Evolutionary conservation across 352 stramenopile genomes (phyloP).

Genomic region (Phytophthora sp.): DNA sequence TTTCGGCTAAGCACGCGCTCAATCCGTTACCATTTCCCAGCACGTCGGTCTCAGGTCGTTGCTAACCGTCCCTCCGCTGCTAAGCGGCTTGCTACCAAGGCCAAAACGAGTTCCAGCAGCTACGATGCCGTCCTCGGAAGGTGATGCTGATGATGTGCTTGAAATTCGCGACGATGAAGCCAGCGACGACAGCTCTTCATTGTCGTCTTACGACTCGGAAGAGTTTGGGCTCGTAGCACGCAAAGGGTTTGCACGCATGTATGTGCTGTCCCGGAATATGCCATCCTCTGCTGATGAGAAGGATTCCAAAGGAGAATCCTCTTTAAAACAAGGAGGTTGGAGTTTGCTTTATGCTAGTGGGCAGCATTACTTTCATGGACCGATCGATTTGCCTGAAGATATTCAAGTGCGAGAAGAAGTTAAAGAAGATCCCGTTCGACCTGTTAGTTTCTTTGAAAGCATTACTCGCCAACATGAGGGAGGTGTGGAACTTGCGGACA

Average conservation of each 20-base stretch:
- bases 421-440: conserved; percentile 1
- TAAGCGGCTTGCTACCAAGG: background rate
- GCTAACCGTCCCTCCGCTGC: background rate
- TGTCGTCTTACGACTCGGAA: conserved; percentile 65
- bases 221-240: conserved; percentile 58
- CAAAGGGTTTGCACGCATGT: conserved; percentile 70
- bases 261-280: conserved; percentile 42
- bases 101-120: too few species aligned
- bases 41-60: background rate
- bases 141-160: conserved; percentile 16
- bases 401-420: conserved; percentile 24
- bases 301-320: conserved; percentile 22
- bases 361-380: conserved; percentile 62
- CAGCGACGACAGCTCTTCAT: conserved; percentile 26
- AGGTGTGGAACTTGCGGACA: conserved; percentile 39
- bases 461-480: conserved; percentile 19
- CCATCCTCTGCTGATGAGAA: background rate
- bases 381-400: conserved; percentile 43
- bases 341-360: conserved; percentile 66
- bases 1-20: conserved; percentile 19
- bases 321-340: conserved; percentile 15
- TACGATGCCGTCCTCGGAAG: conserved; percentile 20
- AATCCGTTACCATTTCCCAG: conserved; percentile 7
- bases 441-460: conserved; percentile 29
- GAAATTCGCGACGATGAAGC: conserved; percentile 16